Conservation (phyloP, 106 monocot genomes). For the Cymbidium sinense region DNA sequence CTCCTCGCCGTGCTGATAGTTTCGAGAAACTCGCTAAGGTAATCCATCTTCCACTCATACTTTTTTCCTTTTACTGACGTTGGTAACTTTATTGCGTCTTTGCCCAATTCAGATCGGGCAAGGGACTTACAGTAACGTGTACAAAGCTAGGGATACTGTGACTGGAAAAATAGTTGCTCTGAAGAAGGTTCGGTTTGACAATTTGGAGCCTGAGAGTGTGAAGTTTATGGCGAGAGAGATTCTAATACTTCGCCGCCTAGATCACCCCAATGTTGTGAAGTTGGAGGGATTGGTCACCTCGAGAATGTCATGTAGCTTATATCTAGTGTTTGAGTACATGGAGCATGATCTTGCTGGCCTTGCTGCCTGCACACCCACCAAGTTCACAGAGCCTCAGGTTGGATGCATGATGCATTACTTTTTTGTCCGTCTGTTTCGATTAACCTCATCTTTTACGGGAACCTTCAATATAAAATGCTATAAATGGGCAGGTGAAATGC, state of each 20-base stretch:
- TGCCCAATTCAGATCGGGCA: conserved; percentile 42
- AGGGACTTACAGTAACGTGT: conserved; percentile 69
- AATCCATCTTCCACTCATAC: background rate
- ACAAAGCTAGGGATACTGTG: conserved; percentile 50
- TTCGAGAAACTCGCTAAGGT: conserved; percentile 79
- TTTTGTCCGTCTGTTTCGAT: background rate
- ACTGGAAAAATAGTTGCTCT: conserved; percentile 52
- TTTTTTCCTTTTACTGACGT: background rate
- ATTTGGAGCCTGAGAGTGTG: conserved; percentile 59
- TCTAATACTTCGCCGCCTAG: conserved; percentile 40
- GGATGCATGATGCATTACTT: background rate
- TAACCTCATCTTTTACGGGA: background rate
- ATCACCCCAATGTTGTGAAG: conserved; percentile 65
- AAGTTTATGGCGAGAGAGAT: conserved; percentile 68
- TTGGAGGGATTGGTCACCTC: conserved; percentile 61
- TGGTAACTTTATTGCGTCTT: background rate
- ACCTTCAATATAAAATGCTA: background rate
- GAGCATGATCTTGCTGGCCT: conserved; percentile 43
- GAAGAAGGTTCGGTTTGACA: conserved; percentile 73
- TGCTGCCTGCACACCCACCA: conserved; percentile 8
- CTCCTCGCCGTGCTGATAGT: conserved; percentile 53
- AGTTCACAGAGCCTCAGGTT: conserved; percentile 11
- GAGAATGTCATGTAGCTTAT: conserved; percentile 60
- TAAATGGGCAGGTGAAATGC: conserved; percentile 6
- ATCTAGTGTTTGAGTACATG: conserved; percentile 66